These are phyloP conservation scores for Paraconiothyrium sp. DNA, from an alignment of 2,329 filamentous ascomycete species.

Conservation along the genomic window DNA sequence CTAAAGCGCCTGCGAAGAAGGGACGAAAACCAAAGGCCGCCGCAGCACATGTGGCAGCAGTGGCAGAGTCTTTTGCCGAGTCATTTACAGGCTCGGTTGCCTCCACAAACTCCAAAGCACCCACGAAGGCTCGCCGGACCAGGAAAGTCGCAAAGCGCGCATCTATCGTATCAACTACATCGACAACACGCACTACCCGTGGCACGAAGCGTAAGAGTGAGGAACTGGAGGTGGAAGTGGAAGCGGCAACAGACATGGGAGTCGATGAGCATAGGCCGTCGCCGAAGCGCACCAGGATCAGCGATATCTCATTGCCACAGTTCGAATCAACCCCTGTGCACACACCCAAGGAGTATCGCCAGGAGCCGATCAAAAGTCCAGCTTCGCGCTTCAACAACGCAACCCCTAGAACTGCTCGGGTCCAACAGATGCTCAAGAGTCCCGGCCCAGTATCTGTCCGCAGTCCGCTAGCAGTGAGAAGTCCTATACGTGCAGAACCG, in stretches of 20 bases:
- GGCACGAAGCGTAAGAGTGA: slow-evolving; percentile 33
- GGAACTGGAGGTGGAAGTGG: slow-evolving; percentile 21
- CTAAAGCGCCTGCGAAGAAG: slow-evolving; percentile 12
- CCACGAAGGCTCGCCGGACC: slow-evolving; percentile 12
- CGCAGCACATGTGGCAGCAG: not conserved
- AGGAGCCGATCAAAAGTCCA: slow-evolving; percentile 6
- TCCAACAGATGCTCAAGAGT: slow-evolving; percentile 26
- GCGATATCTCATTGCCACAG: slow-evolving; percentile 18
- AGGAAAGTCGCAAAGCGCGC: slow-evolving; percentile 15
- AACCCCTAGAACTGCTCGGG: slow-evolving; percentile 11
- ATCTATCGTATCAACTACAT: slow-evolving; percentile 16
- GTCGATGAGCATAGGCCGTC: slow-evolving; percentile 6
- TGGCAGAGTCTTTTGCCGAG: not conserved
- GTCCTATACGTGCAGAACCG: slow-evolving; percentile 31
- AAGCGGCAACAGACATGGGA: not conserved
- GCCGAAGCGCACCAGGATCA: slow-evolving; percentile 19
- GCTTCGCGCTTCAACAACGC: slow-evolving; percentile 7
- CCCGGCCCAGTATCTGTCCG: slow-evolving; percentile 19
- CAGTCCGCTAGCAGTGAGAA: slow-evolving; percentile 48
- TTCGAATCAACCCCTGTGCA: slow-evolving; percentile 66
- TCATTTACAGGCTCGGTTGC: slow-evolving; percentile 11
- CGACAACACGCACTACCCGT: slow-evolving; percentile 22
- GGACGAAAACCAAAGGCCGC: slow-evolving; percentile 11
- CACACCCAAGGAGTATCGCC: slow-evolving; percentile 51
- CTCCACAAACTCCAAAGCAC: slow-evolving; percentile 11